These are phyloP conservation scores for Podaxis sp. DNA, from an alignment of 768 basidiomycete species.

Conservation along the genomic window DNA sequence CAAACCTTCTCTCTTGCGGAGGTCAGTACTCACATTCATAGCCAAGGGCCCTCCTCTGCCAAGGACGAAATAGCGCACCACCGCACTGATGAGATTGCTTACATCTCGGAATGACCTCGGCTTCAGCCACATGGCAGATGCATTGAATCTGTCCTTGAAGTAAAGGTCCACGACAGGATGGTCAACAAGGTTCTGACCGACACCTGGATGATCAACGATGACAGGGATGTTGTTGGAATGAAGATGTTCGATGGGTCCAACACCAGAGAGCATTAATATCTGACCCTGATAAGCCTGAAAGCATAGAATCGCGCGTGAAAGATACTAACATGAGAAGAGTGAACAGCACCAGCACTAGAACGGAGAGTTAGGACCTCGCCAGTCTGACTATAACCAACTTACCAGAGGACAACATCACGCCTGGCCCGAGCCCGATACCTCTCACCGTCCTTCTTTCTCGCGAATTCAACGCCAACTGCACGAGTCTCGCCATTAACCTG, in stretches of 20 bases:
- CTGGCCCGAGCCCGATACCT: slow-evolving; percentile 41
- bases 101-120: slow-evolving; percentile 30
- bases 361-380: background rate
- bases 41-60: slow-evolving; percentile 50
- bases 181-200: slow-evolving; percentile 76
- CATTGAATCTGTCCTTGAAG: slow-evolving; percentile 50
- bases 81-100: slow-evolving; percentile 47
- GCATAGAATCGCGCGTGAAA: background rate
- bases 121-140: slow-evolving; percentile 40
- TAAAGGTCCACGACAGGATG: slow-evolving; percentile 57
- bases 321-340: slow-evolving; percentile 48
- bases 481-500: slow-evolving; percentile 31
- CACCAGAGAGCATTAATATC: slow-evolving; percentile 72
- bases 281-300: slow-evolving; percentile 23
- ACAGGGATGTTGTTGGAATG: slow-evolving; percentile 50
- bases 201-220: slow-evolving; percentile 65
- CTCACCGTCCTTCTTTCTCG: slow-evolving; percentile 30
- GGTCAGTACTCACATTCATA: slow-evolving; percentile 45
- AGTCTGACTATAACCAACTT: slow-evolving; percentile 24
- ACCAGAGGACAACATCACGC: slow-evolving; percentile 60
- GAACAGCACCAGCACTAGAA: slow-evolving; percentile 55
- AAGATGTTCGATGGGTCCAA: slow-evolving; percentile 68
- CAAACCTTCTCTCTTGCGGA: background rate
- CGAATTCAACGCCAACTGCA: slow-evolving; percentile 61
- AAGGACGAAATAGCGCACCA: slow-evolving; percentile 41